These are phyloP conservation scores for Naematelia encephala DNA, from an alignment of 768 basidiomycete species.

Conservation along the genomic window DNA sequence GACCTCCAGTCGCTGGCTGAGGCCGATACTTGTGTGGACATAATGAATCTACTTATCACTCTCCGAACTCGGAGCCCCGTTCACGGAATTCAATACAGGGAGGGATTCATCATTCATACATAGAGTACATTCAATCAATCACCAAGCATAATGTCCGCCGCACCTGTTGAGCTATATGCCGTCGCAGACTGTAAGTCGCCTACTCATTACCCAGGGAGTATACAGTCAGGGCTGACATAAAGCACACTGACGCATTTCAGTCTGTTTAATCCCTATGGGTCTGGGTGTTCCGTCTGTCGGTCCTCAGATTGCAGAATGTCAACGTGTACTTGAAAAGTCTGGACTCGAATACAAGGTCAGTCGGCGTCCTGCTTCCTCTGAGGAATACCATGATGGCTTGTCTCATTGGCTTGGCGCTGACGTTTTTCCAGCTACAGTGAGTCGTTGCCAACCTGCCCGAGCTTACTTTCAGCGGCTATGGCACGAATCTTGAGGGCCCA, in stretches of 20 bases:
- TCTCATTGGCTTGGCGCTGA: no score
- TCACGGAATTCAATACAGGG: no score
- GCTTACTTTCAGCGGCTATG: constrained; percentile 67
- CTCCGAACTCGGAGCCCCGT: no score
- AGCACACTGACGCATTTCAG: constrained; percentile 10
- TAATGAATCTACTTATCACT: no score
- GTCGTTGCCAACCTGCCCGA: constrained; percentile 25
- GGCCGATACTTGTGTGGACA: no score
- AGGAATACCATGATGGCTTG: no score
- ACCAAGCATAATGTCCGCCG: neutral
- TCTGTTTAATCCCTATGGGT: constrained; percentile 50
- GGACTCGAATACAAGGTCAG: constrained; percentile 77
- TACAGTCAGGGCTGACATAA: neutral
- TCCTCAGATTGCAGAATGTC: constrained; percentile 56
- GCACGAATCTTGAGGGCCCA: constrained; percentile 87
- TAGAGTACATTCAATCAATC: no score
- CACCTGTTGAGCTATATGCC: constrained; percentile 31
- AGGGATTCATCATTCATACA: no score
- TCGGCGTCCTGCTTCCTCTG: constrained; percentile 29
- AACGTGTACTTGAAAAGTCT: constrained; percentile 73
- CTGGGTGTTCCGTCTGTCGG: constrained; percentile 40
- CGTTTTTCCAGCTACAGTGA: constrained; percentile 64
- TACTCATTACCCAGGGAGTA: neutral
- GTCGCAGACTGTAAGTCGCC: constrained; percentile 47
- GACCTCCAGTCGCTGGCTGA: no score